Evolutionary conservation across 179 eudicot species (phyloP).

Genomic region (Spergularia azorica): DNA sequence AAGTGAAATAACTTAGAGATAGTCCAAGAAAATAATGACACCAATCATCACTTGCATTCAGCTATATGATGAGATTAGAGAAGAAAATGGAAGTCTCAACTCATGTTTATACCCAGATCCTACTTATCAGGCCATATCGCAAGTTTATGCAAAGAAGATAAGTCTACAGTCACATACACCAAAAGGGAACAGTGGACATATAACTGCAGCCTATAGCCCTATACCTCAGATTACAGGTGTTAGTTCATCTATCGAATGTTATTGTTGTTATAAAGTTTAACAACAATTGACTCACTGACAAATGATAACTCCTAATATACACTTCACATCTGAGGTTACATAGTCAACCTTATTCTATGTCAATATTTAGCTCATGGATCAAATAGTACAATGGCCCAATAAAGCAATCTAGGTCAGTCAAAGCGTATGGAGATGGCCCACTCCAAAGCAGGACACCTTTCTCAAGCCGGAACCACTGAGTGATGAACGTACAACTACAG

Average conservation of each 20-base stretch:
- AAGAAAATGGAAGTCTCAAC: not conserved
- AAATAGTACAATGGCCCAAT: not conserved
- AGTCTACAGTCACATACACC: too few species aligned
- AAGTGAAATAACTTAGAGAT: not conserved
- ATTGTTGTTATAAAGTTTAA: not conserved
- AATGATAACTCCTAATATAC: not conserved
- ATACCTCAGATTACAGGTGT: not conserved
- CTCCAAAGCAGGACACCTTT: not conserved
- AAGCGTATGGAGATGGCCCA: not conserved
- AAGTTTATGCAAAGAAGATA: not conserved
- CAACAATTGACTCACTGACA: not conserved
- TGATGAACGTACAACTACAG: not conserved
- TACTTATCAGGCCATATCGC: not conserved
- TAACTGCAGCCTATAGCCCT: too few species aligned
- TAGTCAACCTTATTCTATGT: not conserved
- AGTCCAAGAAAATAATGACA: not conserved
- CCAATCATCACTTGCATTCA: too few species aligned
- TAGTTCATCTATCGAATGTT: too few species aligned
- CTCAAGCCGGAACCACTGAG: too few species aligned
- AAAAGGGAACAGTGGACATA: not conserved
- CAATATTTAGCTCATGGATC: not conserved
- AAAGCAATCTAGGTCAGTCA: not conserved
- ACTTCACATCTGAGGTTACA: not conserved
- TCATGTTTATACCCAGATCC: not conserved
- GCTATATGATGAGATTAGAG: too few species aligned